Conservation (phyloP, 768 basidiomycete species). For the Leccinum incarnatum region DNA sequence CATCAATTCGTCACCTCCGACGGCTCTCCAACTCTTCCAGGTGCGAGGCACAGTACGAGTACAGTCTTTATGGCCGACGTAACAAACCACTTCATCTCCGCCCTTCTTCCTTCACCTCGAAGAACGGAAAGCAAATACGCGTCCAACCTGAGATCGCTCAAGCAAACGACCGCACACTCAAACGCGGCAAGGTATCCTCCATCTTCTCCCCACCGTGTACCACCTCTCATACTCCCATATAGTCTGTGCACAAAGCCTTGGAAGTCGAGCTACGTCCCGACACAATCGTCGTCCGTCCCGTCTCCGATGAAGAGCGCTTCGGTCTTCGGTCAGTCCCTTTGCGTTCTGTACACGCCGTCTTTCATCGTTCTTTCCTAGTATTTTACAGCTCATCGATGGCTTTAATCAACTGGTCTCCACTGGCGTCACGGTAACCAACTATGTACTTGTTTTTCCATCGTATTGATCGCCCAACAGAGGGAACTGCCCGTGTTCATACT, state of each 20-base stretch:
- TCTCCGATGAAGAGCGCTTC: constrained; percentile 71
- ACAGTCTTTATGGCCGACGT: constrained; percentile 62
- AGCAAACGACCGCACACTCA: constrained; percentile 51
- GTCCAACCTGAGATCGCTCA: constrained; percentile 51
- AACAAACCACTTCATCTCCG: constrained; percentile 46
- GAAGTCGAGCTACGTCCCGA: constrained; percentile 69
- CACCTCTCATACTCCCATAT: neutral
- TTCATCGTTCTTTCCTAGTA: constrained; percentile 37
- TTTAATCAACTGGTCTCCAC: constrained; percentile 49
- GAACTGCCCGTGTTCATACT: constrained; percentile 85
- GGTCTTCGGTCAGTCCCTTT: constrained; percentile 55
- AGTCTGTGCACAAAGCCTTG: constrained; percentile 75
- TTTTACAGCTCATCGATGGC: constrained; percentile 70
- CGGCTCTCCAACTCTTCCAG: constrained; percentile 33
- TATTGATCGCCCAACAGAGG: constrained; percentile 42
- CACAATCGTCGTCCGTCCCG: constrained; percentile 49
- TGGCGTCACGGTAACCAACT: constrained; percentile 50
- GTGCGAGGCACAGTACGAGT: constrained; percentile 82
- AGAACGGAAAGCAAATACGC: constrained; percentile 56
- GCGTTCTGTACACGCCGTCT: neutral
- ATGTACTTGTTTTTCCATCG: neutral
- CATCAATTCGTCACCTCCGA: neutral
- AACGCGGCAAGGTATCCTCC: constrained; percentile 53
- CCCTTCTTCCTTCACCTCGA: constrained; percentile 55
- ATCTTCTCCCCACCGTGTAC: neutral